phyloP scores from a whole-genome alignment of 495 filamentous ascomycete genomes.

The Copromyces sp. region DNA sequence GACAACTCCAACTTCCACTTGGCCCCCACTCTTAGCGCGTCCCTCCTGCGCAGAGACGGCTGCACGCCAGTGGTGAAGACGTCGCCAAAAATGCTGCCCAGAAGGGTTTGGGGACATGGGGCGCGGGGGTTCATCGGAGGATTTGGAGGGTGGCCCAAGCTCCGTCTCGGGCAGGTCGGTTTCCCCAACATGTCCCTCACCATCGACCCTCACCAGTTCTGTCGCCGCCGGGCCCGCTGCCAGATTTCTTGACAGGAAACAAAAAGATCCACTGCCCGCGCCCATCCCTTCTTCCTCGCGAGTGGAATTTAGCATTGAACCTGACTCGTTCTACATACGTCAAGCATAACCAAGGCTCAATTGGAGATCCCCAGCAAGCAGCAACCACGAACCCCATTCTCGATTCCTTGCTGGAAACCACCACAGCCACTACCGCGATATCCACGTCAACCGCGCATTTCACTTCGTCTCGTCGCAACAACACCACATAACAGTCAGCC shows the following conservation, averaged over 20 bases:
- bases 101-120: neutral
- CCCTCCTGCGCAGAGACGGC: neutral
- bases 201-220: neutral
- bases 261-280: neutral
- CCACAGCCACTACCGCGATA: neutral
- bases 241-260: neutral
- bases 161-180: neutral
- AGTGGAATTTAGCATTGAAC: neutral
- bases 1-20: neutral
- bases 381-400: neutral
- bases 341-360: neutral
- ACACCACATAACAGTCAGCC: constrained; percentile 6
- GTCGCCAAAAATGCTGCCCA: neutral
- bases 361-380: neutral
- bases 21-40: neutral
- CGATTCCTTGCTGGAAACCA: neutral
- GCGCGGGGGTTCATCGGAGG: neutral
- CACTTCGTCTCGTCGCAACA: neutral
- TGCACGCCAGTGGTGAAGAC: neutral
- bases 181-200: constrained; percentile 5
- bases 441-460: neutral
- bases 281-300: neutral
- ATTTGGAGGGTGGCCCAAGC: constrained; percentile 2
- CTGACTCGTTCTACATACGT: neutral
- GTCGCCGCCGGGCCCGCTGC: neutral